Evolutionary conservation across 2,329 filamentous ascomycete species (phyloP).

Genomic region (Penicillium griseofulvum): DNA sequence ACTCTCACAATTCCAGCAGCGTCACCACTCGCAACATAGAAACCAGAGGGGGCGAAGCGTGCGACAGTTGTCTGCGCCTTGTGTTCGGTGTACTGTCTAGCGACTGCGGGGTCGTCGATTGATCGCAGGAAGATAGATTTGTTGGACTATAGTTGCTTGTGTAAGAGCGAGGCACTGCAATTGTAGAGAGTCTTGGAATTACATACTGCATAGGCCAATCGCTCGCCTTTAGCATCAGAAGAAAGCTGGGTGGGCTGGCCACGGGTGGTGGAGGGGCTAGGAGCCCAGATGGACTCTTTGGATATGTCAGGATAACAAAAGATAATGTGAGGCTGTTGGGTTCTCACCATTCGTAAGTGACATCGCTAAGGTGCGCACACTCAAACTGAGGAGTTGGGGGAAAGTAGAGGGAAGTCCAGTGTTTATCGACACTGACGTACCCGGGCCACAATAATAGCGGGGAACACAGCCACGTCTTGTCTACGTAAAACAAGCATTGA

Average conservation of each 20-base stretch:
- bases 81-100: slow-evolving; percentile 90
- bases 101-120: slow-evolving; percentile 81
- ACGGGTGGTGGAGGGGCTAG: slow-evolving; percentile 76
- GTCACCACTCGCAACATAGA: slow-evolving; percentile 92
- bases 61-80: slow-evolving; percentile 86
- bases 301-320: slow-evolving; percentile 16
- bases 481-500: neutral
- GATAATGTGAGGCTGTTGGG: neutral
- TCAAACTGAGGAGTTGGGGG: slow-evolving; percentile 6
- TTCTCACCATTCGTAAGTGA: slow-evolving; percentile 45
- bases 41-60: slow-evolving; percentile 89
- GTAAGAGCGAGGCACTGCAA: neutral
- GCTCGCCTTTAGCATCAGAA: slow-evolving; percentile 81
- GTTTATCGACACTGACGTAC: slow-evolving; percentile 25
- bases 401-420: slow-evolving; percentile 4
- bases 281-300: slow-evolving; percentile 73
- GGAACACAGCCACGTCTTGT: slow-evolving; percentile 8
- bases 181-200: neutral
- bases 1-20: slow-evolving; percentile 79
- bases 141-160: slow-evolving; percentile 63
- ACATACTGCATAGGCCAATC: slow-evolving; percentile 86
- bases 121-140: slow-evolving; percentile 96
- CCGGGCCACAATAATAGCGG: slow-evolving; percentile 15
- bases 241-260: slow-evolving; percentile 88
- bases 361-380: slow-evolving; percentile 32